Evolutionary conservation across 371 early-diverging fungal genomes (phyloP), one percentile per base, ranked within the genome.

Genomic region (Mucor plumbeus): DNA sequence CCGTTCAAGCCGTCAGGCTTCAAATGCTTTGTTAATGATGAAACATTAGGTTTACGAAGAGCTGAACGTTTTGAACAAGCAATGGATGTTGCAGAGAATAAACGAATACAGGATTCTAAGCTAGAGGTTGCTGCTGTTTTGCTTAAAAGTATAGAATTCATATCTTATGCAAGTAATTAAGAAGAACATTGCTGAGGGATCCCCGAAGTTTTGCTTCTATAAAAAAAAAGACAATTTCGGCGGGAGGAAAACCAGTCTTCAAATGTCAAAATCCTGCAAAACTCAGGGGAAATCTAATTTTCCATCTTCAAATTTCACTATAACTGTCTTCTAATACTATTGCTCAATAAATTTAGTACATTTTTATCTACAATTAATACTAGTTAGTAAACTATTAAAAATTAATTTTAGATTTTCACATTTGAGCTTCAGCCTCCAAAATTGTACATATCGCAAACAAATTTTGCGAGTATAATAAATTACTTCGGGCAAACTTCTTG

Each of bases 1-100:
- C 84, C 84, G 31, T 76, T 84, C 55, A 81, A 47, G 1, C 80
- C 79, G 60, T 81, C 81, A 10, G 81, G 84, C 44, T 71, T 72
- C 7, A 80, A 63, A 64, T 86, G 86, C 41, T 85, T 85, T 2
- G 81, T 79, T 17, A 85, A 65, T 19, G 81, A 75, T 8, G 78
- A 78, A 19, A 78, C 73, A 41, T 82, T 82, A 5, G 85, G 85
- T 63, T 80, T 81, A 8, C 74, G 74, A 5, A 80, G 53, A 19
- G 75, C 74, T 5, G 74, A 57, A 31, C 82, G 75, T 61, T 79
- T 82, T 0, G 82, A 77, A 1, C 47, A 57, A 7, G 39, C 56
- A 7, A 61, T 64, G 1, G 67, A 21, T 11, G 72, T 74, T 1
- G 66, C 48, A 5, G 76, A 74, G 44, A 79, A 79, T 6, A 62